Base-by-base conservation (phyloP, 345 rosid species). In the Brassica carinata region DNA sequence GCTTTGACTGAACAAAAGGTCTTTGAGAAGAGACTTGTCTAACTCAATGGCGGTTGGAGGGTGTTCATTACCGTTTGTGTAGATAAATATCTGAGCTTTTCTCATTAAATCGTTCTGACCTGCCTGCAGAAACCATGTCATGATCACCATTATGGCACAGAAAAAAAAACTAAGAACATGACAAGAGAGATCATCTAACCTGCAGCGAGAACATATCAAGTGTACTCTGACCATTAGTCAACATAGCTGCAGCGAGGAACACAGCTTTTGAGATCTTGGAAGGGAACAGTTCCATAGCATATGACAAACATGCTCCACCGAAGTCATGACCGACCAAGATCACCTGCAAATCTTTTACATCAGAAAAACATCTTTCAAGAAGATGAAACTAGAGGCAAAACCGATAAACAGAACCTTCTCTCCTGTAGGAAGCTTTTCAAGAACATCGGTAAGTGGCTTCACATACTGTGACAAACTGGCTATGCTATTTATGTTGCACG, bases 271-370 rank as follows among this genome's bases (percentile, higher is more conserved):
- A 85, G 59, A 90, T 76, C 87, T 84, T 93, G 13, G 31, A 66
- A 75, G 98, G 95, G 83, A 90, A 92, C 76, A 87, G 71, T 86
- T 96, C 99, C 98, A 93, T 91, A 53, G 90, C 94, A 68, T 89
- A 89, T 2, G 97, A 90, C 71, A 90, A 66, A 73, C 99, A 93
- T 36, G 97, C 90, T 70, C 99, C 99, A 62, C 98, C 99, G 76
- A 96, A 89, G 85, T 96, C 98, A 13, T 96, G 99, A 40, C 98
- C 98, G 2, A 89, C 97, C 92, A 96, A 86, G 70, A 96, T 87
- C 79, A 91, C 97, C 99, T 95, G 87, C 88, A 3, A 10, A 55
- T 58, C 33, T 36, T 66, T 29, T 0, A 53, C 31, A 43, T 43
- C 51, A 84, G 33, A 53, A 53, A 53, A 59, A 64, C 40, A 62